Evolutionary conservation across 1,284 basidiomycete genomes (phyloP), one percentile per base, ranked within the genome.

Genomic region (Vanrija sp.): DNA sequence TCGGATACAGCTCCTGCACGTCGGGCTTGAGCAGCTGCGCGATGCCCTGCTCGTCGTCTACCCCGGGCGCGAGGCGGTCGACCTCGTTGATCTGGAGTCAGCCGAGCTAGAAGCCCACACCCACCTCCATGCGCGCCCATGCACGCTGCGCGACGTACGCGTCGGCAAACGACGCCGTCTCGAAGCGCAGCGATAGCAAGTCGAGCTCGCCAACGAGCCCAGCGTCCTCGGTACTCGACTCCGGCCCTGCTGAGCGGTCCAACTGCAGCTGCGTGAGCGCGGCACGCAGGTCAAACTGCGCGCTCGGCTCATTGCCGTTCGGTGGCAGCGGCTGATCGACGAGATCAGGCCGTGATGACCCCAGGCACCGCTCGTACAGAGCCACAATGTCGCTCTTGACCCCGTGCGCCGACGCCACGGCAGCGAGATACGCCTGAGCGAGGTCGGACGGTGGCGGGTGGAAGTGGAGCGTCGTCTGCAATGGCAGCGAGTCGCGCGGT

Each of bases 391-490:
- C 57, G 4, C 54, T 45, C 12, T 44, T 1, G 7, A 53, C 9
- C 18, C 60, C 46, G 45, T 57, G 46, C 2, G 34, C 26, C 0
- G 49, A 15, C 42, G 52, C 84, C 39, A 91, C 65, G n/a, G 80
- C 78, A 66, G 85, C 82, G 38, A 96, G 81, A 74, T 89, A 93
- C 3, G 87, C 84, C 14, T 79, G 76, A n/a, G 85, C 86, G 43
- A 88, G 71, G 18, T 78, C 64, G 6, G 80, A 58, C 10, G 82
- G 78, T 65, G 87, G 85, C 25, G 87, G 80, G 53, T 80, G 67
- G 72, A 93, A 94, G 25, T 76, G 67, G 48, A 95, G 80, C 23
- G 83, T 83, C 1, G 77, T 79, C 72, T 97, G 92, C 15, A 97
- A 73, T 7, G 91, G 90, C 38, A 96, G 81, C 56, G 86, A 85